Evolutionary conservation across 352 stramenopile genomes (phyloP), one percentile per base, ranked within the genome.

Genomic region (Lagenidium giganteum): DNA sequence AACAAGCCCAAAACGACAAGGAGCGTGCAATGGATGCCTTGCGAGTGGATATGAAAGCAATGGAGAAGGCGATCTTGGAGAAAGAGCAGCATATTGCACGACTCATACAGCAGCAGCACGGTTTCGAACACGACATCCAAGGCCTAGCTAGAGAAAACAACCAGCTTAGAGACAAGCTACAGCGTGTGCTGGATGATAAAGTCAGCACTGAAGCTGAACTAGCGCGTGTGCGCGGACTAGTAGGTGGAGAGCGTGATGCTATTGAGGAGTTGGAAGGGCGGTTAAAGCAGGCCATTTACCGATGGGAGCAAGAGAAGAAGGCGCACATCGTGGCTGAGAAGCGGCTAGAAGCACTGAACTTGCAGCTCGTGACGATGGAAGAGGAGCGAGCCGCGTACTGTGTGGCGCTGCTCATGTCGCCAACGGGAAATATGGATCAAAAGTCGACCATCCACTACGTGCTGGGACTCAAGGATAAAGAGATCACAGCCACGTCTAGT

Each of bases 251-350:
- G 33, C 78, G 74, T 42, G 67, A 76, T 18, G 42, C 57, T 3
- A 39, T 78, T 2, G 61, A 76, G 23, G 77, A 90, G 40, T 33
- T 90, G 13, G 69, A 83, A 3, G 74, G 60, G 4, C 57, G 71
- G 0, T 69, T 67, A 40, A 40, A 47, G 11, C 77, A 90, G 53
- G 63, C 63, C 5, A 77, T 82, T 17, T 42, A 80, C 21, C 65
- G 55, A 4, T 83, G 63, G 46, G 60, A 86, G 47, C 59, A 81
- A 37, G 74, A 86, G 28, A 65, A 81, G n/a, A 40, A 32, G 16
- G 41, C 42, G 5, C 55, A 62, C n/a, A 52, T 47, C 12, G 61
- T 59, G 33, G 45, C 58, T 3, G 78, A 84, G 45, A 46, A 53
- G 3, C 62, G 69, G 37, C 25, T 58, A 8, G 70, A 83, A 34